Evolutionary conservation across 2,329 filamentous ascomycete species (phyloP), one percentile per base, ranked within the genome.

Genomic region (Tolypocladium pustulatum): DNA sequence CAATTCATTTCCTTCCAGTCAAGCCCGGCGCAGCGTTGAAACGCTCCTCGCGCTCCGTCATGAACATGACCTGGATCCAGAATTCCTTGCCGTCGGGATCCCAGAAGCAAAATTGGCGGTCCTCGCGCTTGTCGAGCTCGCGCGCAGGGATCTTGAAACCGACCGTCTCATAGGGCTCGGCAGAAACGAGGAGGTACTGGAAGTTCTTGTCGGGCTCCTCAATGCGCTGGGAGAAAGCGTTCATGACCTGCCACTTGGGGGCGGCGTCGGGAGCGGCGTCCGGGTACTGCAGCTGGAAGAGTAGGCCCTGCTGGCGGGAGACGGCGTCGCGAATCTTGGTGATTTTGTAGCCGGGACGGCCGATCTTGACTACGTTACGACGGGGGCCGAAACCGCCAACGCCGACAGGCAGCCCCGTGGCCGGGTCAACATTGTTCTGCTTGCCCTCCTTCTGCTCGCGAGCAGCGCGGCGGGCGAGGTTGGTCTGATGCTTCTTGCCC

Each of bases 401-500:
- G 54, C 89, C 90, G 2, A 88, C 81, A 10, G 91, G 89, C 43
- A 90, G 73, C 1, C 85, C 86, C 12, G 85, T 88, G 57, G 88
- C 78, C 25, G 84, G 83, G 69, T 88, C 85, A 65, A 88, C 76
- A 61, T 88, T 81, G 61, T 87, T 81, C 43, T 81, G 80, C 61
- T 88, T 87, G 56, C 91, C 91, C 67, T 97, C 90, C 71, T 92
- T 91, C 71, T 95, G 89, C 75, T 99, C 94, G 68, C 92, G 87
- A n/a, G 94, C 94, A 9, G 93, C 94, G 69, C 94, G 90, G 12
- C 94, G 88, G 34, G 94, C 94, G 57, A 99, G 86, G 76, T 99
- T 99, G 61, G 94, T 97, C 78, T 99, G 94, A 77, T 99, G 94
- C 78, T 99, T 99, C 72, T 94, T 91, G 60, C 94, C 94, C 76